These are phyloP conservation scores for Bruguiera sexangula DNA, from an alignment of 345 rosid species.

Conservation along the genomic window DNA sequence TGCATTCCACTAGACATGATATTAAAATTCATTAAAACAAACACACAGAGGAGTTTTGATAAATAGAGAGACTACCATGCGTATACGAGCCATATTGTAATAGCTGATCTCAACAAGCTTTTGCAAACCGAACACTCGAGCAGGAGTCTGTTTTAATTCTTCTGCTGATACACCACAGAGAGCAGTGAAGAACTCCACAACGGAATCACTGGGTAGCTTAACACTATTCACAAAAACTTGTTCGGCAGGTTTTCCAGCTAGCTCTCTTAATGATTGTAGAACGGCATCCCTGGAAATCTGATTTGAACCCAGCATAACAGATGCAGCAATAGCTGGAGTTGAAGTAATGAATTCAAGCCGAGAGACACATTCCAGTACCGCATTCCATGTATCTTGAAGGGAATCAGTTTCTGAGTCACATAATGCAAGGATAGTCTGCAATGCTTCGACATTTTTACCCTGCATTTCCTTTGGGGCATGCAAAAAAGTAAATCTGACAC, in stretches of 20 bases:
- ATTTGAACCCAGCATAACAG: slow-evolving; percentile 96
- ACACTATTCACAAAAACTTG: slow-evolving; percentile 90
- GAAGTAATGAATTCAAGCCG: slow-evolving; percentile 90
- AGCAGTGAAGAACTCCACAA: slow-evolving; percentile 96
- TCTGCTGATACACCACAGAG: slow-evolving; percentile 96
- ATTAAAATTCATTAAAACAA: not conserved
- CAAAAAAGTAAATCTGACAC: slow-evolving; percentile 88
- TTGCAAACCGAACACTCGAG: slow-evolving; percentile 98
- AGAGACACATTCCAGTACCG: slow-evolving; percentile 94
- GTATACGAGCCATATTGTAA: slow-evolving; percentile 95
- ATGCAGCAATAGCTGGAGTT: slow-evolving; percentile 85
- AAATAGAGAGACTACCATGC: slow-evolving; percentile 60
- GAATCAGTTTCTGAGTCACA: slow-evolving; percentile 70
- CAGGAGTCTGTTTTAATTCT: slow-evolving; percentile 93
- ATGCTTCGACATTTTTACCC: slow-evolving; percentile 94
- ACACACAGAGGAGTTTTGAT: not conserved
- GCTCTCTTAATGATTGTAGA: slow-evolving; percentile 78
- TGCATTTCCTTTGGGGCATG: slow-evolving; percentile 98
- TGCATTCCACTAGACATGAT: not conserved
- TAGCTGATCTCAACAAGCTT: slow-evolving; percentile 99
- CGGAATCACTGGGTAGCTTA: slow-evolving; percentile 83
- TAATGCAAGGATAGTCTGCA: slow-evolving; percentile 72
- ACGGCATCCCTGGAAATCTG: slow-evolving; percentile 97
- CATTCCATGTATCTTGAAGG: slow-evolving; percentile 99
- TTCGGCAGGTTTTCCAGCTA: slow-evolving; percentile 93